Evolutionary conservation across 1,284 basidiomycete genomes (phyloP).

Genomic region (Malassezia arunalokei): DNA sequence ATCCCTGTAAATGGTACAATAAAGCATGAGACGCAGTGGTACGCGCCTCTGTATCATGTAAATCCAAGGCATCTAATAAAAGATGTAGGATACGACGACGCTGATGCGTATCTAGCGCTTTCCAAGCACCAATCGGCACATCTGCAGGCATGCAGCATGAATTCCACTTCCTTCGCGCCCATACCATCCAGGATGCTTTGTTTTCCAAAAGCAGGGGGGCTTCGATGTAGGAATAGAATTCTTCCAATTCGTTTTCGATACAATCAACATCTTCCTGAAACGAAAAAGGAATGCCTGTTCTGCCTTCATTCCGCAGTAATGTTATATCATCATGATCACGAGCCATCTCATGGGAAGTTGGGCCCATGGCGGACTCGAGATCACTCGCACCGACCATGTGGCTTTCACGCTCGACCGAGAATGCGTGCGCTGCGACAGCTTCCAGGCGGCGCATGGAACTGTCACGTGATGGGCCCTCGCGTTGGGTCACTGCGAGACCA

Average conservation of each 20-base stretch:
- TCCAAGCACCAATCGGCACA: slow-evolving; percentile 20
- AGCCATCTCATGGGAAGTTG: neutral
- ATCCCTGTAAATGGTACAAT: slow-evolving; percentile 54
- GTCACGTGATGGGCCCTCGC: too few relatives aligned
- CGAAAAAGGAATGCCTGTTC: slow-evolving; percentile 18
- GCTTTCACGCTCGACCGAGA: too few relatives aligned
- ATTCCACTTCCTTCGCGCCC: slow-evolving; percentile 21
- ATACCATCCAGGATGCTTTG: slow-evolving; percentile 68
- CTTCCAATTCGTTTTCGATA: slow-evolving; percentile 87
- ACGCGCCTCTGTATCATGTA: slow-evolving; percentile 32
- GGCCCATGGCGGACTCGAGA: neutral
- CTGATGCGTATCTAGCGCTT: slow-evolving; percentile 23
- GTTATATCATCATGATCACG: neutral
- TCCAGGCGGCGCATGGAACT: too few relatives aligned
- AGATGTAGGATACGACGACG: slow-evolving; percentile 30
- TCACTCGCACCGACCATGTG: neutral
- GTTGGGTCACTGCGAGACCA: too few relatives aligned
- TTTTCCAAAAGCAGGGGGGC: slow-evolving; percentile 81
- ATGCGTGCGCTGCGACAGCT: too few relatives aligned
- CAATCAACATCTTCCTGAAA: slow-evolving; percentile 66
- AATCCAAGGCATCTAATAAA: slow-evolving; percentile 33
- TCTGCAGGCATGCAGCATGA: neutral
- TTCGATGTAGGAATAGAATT: slow-evolving; percentile 96
- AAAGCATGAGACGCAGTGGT: slow-evolving; percentile 30
- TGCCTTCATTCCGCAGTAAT: neutral